phyloP scores from a whole-genome alignment of 2,329 filamentous ascomycete genomes.

The Cytospora paraplurivora region DNA sequence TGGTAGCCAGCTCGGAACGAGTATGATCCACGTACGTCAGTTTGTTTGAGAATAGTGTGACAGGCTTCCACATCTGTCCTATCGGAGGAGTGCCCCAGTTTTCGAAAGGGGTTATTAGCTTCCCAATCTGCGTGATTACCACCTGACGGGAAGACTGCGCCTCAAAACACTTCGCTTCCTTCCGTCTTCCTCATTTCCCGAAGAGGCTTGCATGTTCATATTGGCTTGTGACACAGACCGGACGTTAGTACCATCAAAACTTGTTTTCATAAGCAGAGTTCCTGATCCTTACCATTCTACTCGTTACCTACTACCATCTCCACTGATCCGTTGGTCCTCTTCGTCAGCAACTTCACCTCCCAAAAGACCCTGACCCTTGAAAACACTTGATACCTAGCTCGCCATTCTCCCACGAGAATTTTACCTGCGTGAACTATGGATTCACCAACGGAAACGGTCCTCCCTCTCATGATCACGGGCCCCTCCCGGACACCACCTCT shows the following conservation, averaged over 20 bases:
- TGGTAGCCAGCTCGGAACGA: background rate
- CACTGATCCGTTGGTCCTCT: too few species aligned
- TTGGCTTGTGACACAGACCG: background rate
- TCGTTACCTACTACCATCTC: too few species aligned
- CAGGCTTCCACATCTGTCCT: background rate
- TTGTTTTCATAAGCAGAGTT: too few species aligned
- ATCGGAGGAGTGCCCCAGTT: background rate
- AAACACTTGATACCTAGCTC: background rate
- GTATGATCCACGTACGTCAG: background rate
- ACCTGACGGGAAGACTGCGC: background rate
- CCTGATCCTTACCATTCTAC: too few species aligned
- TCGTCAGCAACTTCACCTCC: too few species aligned
- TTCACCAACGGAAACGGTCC: constrained; percentile 11
- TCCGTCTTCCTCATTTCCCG: background rate
- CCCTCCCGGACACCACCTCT: constrained; percentile 9
- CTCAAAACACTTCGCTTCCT: background rate
- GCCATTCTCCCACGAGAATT: background rate
- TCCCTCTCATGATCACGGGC: constrained; percentile 24
- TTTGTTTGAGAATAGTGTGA: background rate
- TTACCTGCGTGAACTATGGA: constrained; percentile 18
- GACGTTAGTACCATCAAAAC: too few species aligned
- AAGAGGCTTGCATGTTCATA: background rate
- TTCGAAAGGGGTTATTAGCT: background rate
- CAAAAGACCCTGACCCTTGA: too few species aligned
- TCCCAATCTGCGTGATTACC: background rate